A percentile compares a stretch with the other conserved stretches of the same genome.
These are phyloP conservation scores for Bidens hawaiensis DNA, from an alignment of 140 eudicot species.

Conservation along the genomic window DNA sequence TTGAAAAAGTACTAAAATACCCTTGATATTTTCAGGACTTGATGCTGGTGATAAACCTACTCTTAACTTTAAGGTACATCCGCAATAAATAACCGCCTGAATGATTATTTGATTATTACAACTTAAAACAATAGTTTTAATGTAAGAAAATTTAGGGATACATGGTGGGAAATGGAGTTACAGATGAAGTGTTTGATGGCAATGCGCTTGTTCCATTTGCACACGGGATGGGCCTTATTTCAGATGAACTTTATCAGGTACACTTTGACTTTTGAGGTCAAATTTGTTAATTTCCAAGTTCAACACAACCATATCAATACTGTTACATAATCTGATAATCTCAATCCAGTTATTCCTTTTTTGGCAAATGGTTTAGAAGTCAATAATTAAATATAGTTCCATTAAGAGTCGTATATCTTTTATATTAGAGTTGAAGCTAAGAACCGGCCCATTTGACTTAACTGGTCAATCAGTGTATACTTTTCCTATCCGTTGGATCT, in stretches of 20 bases:
- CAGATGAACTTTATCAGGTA: constrained; percentile 77
- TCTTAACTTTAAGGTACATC: constrained; percentile 74
- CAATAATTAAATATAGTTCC: neutral
- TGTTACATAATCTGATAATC: neutral
- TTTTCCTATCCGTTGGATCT: neutral
- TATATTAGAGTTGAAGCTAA: neutral
- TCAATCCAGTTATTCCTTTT: neutral
- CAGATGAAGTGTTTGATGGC: constrained; percentile 71
- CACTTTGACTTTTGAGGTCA: constrained; percentile 7
- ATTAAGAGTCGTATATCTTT: neutral
- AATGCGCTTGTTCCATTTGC: constrained; percentile 88
- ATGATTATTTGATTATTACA: constrained; percentile 8
- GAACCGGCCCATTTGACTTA: neutral
- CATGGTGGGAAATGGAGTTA: constrained; percentile 95
- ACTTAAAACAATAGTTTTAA: neutral
- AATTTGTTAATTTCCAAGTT: neutral
- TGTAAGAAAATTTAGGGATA: constrained; percentile 57
- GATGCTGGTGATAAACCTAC: constrained; percentile 77
- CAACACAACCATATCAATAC: neutral
- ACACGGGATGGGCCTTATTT: constrained; percentile 97
- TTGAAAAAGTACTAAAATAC: neutral
- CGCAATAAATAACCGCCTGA: neutral
- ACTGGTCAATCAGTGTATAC: neutral
- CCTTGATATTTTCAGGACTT: constrained; percentile 50
- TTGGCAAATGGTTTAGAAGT: neutral